Conservation (phyloP, 2,329 filamentous ascomycete species). For the Chalaropsis ovoidea region DNA sequence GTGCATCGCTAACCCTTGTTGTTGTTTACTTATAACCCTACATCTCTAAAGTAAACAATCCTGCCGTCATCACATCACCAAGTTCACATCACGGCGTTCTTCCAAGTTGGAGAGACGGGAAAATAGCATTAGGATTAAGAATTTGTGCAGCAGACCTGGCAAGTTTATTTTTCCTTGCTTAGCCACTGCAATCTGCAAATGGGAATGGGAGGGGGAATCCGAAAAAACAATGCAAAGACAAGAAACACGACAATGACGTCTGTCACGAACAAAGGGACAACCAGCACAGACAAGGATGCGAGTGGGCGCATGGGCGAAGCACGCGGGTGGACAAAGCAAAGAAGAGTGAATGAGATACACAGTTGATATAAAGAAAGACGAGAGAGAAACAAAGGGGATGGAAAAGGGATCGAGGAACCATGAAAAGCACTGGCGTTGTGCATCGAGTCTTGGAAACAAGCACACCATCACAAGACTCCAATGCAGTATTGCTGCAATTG, state of each 20-base stretch:
- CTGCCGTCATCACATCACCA: not conserved
- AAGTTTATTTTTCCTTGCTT: not conserved
- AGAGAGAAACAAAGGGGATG: conserved; percentile 8
- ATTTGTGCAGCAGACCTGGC: not conserved
- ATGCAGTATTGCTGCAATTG: not conserved
- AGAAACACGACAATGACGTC: not conserved
- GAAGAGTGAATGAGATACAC: not conserved
- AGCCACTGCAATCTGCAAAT: not conserved
- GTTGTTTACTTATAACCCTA: not conserved
- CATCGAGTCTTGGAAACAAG: not conserved
- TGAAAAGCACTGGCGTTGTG: not conserved
- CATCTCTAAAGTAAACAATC: not conserved
- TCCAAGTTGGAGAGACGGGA: not conserved
- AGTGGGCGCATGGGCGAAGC: not conserved
- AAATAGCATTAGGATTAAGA: conserved; percentile 7
- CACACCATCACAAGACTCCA: not conserved
- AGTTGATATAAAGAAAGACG: not conserved
- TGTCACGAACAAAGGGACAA: not conserved
- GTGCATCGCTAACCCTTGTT: not conserved
- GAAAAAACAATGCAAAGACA: not conserved
- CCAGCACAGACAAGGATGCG: not conserved
- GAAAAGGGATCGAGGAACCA: not conserved
- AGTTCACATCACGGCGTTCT: no score
- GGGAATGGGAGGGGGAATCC: not conserved
- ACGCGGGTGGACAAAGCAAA: not conserved